Conservation (phyloP, 306 rosid genomes). For the Lathyrus oleraceus region DNA sequence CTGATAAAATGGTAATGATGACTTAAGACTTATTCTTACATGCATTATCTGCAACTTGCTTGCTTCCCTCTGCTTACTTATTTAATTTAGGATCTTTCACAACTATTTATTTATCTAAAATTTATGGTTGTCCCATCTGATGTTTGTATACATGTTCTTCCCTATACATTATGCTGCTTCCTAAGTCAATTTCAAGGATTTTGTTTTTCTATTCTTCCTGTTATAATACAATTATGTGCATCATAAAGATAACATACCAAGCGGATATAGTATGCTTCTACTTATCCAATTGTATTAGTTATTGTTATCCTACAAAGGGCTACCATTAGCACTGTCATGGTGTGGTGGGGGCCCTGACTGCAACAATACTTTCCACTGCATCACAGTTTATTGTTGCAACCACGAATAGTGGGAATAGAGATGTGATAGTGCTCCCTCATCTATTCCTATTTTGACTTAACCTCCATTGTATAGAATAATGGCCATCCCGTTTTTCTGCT, state of each 20-base stretch:
- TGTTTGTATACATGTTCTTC: background rate
- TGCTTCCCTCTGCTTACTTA: background rate
- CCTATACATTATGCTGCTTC: background rate
- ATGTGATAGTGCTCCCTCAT: background rate
- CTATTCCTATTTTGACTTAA: background rate
- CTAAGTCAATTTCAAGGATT: slow-evolving; percentile 5
- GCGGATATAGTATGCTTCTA: slow-evolving; percentile 8
- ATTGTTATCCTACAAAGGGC: background rate
- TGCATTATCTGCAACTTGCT: slow-evolving; percentile 6
- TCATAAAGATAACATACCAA: background rate
- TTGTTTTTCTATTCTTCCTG: slow-evolving; percentile 16
- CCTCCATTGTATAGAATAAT: background rate
- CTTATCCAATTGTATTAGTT: slow-evolving; percentile 7
- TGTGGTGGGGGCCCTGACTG: background rate
- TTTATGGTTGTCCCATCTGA: background rate
- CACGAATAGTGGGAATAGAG: background rate
- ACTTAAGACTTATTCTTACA: background rate
- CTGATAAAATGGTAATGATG: slow-evolving; percentile 81
- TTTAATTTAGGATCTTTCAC: background rate
- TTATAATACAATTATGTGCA: background rate
- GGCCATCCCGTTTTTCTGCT: background rate
- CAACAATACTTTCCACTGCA: background rate
- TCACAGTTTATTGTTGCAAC: background rate
- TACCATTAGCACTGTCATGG: background rate
- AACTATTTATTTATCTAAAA: background rate